Evolutionary conservation across 768 basidiomycete genomes (phyloP), one percentile per base, ranked within the genome.

Genomic region (Mycena crocata): DNA sequence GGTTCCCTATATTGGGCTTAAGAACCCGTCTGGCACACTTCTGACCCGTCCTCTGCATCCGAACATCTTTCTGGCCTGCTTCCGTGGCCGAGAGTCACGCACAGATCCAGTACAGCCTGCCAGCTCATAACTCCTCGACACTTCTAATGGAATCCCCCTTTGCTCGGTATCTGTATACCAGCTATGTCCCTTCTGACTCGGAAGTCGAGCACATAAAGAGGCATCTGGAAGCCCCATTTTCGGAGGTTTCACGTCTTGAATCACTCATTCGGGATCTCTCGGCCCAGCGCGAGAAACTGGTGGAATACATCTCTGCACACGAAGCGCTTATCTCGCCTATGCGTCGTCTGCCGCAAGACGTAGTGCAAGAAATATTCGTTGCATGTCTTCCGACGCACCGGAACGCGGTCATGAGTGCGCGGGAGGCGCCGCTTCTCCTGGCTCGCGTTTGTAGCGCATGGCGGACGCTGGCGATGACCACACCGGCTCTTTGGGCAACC

Each of bases 301-400:
- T 23, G 31, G 6, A 13, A 17, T 31, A 60, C 32, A 48, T 79
- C 7, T 26, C 69, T 34, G 66, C 54, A 40, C 76, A 77, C 56
- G 66, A 46, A 23, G 71, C 71, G 1, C 68, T 78, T 1, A 24
- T 73, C 34, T 71, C 77, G 1, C 71, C 73, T 26, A 64, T 74
- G 15, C 74, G 69, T 15, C 61, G 67, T 6, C 30, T 79, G 3
- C 74, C 78, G 14, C 9, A 57, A 0, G 76, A 78, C 40, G 49
- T 72, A n/a, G 48, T 79, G 4, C 62, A 62, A 5, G 74, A 75
- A 32, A 72, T 78, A 14, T 78, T 78, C 45, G 23, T 73, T 9
- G 62, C 51, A 5, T 78, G 76, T 66, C 66, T 79, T 6, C 69
- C 74, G 9, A 26, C 57, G 1, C 54, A 64, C 28, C 30, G 44